Base-by-base conservation (phyloP, 2,329 filamentous ascomycete species). In the Diaporthe velutina region DNA sequence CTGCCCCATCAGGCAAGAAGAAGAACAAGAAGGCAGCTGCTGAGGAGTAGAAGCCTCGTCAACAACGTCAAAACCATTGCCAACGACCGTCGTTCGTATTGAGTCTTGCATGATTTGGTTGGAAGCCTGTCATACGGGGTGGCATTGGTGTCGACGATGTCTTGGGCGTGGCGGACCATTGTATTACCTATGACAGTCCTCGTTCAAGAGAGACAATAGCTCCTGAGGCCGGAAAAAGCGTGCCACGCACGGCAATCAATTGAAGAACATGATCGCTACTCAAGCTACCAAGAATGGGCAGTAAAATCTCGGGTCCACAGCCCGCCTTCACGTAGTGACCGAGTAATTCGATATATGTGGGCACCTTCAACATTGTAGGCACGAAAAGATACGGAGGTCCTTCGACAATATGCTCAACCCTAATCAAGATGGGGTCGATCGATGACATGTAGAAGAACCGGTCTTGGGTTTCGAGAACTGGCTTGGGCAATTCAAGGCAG, bases 1-100 rank as follows among this genome's bases (percentile, higher is more conserved):
- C 81, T 74, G 81, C 83, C 58, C 81, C 83, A 76, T 81, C 84
- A 77, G 88, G 89, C 82, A 92, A 92, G 87, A 90, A 90, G 85
- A 89, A 88, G 81, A 84, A 84, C 78, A 74, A 74, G 57, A 74
- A 74, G 73, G 19, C 25, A 30, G 80, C 84, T 30, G 85, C 84
- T 33, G 85, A 87, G 75, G 86, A 87, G 81, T 85, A 85, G 75
- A 78, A 17, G 5, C 17, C 6, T 78, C 78, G 76, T 77, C 79
- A 80, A 82, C 82, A 84, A 81, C 84, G 80, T 82, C 79, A 28
- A n/a, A n/a, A 7, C 33, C 48, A 28, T 7, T 28, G 13, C n/a
- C 64, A 28, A 12, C 25, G n/a, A 4, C 15, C n/a, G 28, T 30
- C 22, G 22, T 19, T 78, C 82, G 85, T 82, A 70, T 40, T 7